phyloP scores from a whole-genome alignment of 257 asterid genomes.

The Ligustrum vulgare region DNA sequence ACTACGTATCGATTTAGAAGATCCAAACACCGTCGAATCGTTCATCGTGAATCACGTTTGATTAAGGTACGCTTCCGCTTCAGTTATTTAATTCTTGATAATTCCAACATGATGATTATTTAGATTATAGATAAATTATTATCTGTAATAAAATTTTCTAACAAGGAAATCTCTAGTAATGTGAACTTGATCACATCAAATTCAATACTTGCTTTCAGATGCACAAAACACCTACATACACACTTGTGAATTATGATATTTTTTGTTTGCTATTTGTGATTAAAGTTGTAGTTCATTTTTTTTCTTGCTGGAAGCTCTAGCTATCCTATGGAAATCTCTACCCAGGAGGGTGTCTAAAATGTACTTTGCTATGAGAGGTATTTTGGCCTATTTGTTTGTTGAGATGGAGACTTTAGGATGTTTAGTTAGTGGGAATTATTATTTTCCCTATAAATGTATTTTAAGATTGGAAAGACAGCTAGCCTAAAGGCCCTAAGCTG shows the following conservation, averaged over 20 bases:
- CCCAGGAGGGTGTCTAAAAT: conserved; percentile 78
- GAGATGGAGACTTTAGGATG: conserved; percentile 3
- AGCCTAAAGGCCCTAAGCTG: not conserved
- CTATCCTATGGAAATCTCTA: conserved; percentile 85
- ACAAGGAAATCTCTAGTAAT: not conserved
- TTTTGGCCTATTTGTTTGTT: conserved; percentile 5
- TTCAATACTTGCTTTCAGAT: conserved; percentile 1
- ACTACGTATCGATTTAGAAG: no score
- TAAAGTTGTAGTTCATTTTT: conserved; percentile 10
- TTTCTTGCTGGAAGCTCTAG: conserved; percentile 69
- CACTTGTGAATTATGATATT: not conserved
- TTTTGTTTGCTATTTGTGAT: conserved; percentile 21
- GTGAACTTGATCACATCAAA: not conserved
- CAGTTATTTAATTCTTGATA: no score
- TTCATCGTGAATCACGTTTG: no score
- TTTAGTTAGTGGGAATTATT: not conserved
- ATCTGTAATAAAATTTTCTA: no score
- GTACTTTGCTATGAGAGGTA: conserved; percentile 93
- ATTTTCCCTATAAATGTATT: not conserved
- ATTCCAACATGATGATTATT: no score
- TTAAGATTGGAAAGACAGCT: not conserved
- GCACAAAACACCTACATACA: not conserved
- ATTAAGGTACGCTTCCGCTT: no score
- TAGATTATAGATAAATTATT: no score
- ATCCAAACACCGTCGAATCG: no score